A percentile compares a stretch with the other conserved stretches of the same genome.
phyloP scores from a whole-genome alignment of 2,329 filamentous ascomycete genomes.

The Ascochyta koolunga region DNA sequence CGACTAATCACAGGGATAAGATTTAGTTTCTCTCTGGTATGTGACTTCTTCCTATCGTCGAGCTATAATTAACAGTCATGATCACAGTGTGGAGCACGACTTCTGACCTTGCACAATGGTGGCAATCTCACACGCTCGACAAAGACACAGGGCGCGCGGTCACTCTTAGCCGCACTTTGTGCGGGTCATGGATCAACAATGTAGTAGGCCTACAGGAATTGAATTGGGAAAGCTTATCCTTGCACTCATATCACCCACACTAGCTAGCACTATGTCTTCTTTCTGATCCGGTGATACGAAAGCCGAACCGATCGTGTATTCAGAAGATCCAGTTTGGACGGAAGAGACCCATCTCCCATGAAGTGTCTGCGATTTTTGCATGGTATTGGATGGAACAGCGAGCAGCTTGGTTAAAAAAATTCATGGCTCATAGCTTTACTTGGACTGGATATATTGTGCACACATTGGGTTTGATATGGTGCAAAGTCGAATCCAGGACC shows the following conservation, averaged over 20 bases:
- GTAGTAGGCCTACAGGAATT: background rate
- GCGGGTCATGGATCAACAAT: background rate
- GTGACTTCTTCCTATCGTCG: no score
- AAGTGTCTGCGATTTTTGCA: background rate
- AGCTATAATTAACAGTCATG: no score
- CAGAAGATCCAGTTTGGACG: conserved; percentile 4
- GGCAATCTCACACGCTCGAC: no score
- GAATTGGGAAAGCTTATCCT: background rate
- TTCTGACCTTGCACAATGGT: no score
- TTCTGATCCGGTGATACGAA: conserved; percentile 1
- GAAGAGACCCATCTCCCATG: background rate
- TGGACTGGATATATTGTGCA: conserved; percentile 3
- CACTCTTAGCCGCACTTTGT: no score
- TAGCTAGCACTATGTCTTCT: conserved; percentile 6
- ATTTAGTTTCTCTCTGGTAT: no score
- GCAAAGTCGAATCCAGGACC: background rate
- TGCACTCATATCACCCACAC: background rate
- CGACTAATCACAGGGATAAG: no score
- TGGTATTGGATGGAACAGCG: conserved; percentile 12
- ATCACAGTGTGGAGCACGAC: no score
- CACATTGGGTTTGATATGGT: background rate
- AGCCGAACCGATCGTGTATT: background rate
- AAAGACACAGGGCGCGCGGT: no score
- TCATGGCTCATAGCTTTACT: conserved; percentile 1
- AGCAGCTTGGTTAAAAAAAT: conserved; percentile 7